Evolutionary conservation across 805 yeast species (phyloP).

Genomic region (Candida loeiensis): DNA sequence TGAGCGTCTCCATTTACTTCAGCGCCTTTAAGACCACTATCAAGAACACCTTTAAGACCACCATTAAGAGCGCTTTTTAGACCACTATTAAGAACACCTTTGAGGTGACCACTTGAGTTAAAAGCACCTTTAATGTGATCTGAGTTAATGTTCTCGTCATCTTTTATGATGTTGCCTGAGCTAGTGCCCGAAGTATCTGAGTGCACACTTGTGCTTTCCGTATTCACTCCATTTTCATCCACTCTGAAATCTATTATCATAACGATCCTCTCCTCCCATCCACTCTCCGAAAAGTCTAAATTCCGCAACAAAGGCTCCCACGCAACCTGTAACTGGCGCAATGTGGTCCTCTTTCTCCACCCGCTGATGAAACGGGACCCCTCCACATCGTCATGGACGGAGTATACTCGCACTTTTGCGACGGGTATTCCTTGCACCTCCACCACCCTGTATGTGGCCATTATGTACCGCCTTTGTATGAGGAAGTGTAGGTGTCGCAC

Average conservation of each 20-base stretch:
- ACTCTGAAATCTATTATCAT: constrained; percentile 1
- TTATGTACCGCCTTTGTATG: constrained; percentile 34
- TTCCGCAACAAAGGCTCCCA: constrained; percentile 37
- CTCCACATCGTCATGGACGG: constrained; percentile 43
- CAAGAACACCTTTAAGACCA: too few relatives aligned
- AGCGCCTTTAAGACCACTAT: too few relatives aligned
- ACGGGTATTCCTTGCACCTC: constrained; percentile 5
- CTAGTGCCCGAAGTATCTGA: too few relatives aligned
- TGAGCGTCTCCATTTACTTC: too few relatives aligned
- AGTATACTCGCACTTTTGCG: constrained; percentile 44
- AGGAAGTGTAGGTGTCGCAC: constrained; percentile 41
- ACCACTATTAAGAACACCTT: too few relatives aligned
- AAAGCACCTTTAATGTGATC: too few relatives aligned
- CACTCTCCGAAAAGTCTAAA: constrained; percentile 38
- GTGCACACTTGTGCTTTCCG: neutral
- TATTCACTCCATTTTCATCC: neutral
- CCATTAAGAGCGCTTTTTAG: too few relatives aligned
- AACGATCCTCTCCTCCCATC: constrained; percentile 29
- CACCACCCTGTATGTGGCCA: constrained; percentile 39
- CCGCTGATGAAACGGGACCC: constrained; percentile 29
- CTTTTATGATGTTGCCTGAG: too few relatives aligned
- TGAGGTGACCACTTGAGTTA: too few relatives aligned
- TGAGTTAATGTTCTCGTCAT: too few relatives aligned
- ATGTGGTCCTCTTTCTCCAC: constrained; percentile 36
- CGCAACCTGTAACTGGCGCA: constrained; percentile 22